Base-by-base conservation (phyloP, 306 rosid species). In the Ceratonia siliqua region DNA sequence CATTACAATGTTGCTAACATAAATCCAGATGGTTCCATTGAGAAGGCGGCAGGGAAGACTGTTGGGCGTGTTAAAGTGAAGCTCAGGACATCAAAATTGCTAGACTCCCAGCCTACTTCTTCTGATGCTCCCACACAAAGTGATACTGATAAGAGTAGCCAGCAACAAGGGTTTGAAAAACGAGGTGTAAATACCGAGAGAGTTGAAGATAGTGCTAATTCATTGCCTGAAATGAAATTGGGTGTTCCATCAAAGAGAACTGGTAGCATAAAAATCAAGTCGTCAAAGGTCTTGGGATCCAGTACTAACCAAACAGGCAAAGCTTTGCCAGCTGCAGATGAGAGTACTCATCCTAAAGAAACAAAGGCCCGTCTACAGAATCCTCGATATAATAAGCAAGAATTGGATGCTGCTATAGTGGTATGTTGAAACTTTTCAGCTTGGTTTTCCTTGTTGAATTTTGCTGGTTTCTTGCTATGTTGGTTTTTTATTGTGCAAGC, bases 41-140 rank as follows among this genome's bases (percentile, higher is more conserved):
- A 77, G 24, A 93, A 86, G 78, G 81, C 82, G 0, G 68, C 45
- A 5, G 87, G 73, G 49, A 90, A 89, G 58, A 82, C 90, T 0
- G 83, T 88, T 63, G 99, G 97, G 10, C 89, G 89, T 59, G 95
- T 94, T 55, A 94, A 92, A 80, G 99, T 94, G 52, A 94, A 92
- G 90, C 93, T 94, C 39, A 87, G 33, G 83, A 87, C 91, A 8
- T 73, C 93, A 2, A 91, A 86, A 73, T 42, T 70, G 41, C 62
- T 87, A 81, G 98, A 88, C 43, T 78, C 94, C 43, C 94, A 91
- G 53, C 86, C 81, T 17, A 84, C 87, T 48, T 86, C 93, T 50
- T 89, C 94, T 0, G 97, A 93, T 80, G 93, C 87, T 54, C 91
- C 81, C 38, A 78, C 95, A 3, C 91, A 85, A 28, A 91, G 97